phyloP scores from a whole-genome alignment of 176 grass and related monocot genomes.

The Otatea glauca region DNA sequence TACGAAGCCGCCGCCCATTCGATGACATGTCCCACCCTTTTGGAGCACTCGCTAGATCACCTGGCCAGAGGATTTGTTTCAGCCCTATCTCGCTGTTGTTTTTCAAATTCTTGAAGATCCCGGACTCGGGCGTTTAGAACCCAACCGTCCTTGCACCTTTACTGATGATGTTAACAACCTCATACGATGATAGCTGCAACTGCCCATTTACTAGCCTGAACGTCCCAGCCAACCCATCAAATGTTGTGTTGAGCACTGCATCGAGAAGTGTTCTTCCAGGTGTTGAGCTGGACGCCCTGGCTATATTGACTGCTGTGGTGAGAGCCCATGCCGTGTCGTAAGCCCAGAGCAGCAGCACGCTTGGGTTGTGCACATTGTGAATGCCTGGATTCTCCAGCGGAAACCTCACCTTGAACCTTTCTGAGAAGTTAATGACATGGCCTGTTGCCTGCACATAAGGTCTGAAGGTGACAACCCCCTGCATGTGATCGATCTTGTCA shows the following conservation, averaged over 20 bases:
- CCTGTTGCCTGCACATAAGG: constrained; percentile 26
- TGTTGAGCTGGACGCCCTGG: background rate
- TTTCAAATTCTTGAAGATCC: too few relatives aligned
- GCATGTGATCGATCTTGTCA: constrained; percentile 42
- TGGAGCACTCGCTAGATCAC: too few relatives aligned
- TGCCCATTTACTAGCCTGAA: constrained; percentile 55
- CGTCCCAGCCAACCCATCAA: constrained; percentile 57
- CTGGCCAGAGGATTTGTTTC: too few relatives aligned
- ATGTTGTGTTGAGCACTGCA: constrained; percentile 46
- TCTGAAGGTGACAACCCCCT: constrained; percentile 52
- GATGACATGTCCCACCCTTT: too few relatives aligned
- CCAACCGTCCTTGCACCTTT: constrained; percentile 13
- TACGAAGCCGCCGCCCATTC: too few relatives aligned
- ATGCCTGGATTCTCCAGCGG: background rate
- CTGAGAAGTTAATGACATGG: constrained; percentile 32
- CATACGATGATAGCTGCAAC: constrained; percentile 43
- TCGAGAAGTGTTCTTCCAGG: constrained; percentile 47
- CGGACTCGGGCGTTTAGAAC: too few relatives aligned
- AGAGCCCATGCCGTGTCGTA: constrained; percentile 56
- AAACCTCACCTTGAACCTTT: constrained; percentile 41
- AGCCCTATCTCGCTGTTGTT: too few relatives aligned
- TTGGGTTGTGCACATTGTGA: background rate
- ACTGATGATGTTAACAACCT: constrained; percentile 54
- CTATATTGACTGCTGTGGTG: constrained; percentile 34
- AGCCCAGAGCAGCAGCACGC: constrained; percentile 39